Conservation (phyloP, 1,139 yeast species). For the Saccharomyces pastorianus region DNA sequence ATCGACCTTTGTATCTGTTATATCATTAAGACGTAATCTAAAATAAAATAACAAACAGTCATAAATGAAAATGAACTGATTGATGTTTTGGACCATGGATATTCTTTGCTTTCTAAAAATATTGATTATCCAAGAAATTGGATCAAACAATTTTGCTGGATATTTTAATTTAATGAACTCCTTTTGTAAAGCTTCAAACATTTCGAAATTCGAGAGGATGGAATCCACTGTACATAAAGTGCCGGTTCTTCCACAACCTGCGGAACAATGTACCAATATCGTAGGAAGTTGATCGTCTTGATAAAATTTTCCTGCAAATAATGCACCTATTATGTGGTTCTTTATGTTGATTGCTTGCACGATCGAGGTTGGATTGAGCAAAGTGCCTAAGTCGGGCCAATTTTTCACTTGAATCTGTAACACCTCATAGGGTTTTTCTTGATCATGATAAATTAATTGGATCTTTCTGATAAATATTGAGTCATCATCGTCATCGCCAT, state of each 20-base stretch:
- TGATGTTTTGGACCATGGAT: slow-evolving; percentile 76
- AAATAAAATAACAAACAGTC: slow-evolving; percentile 39
- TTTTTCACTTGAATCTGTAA: slow-evolving; percentile 60
- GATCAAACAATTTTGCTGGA: slow-evolving; percentile 34
- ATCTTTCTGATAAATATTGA: slow-evolving; percentile 34
- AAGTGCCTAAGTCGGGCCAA: slow-evolving; percentile 78
- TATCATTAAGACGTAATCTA: slow-evolving; percentile 12
- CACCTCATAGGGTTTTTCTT: slow-evolving; percentile 30
- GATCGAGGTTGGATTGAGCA: slow-evolving; percentile 31
- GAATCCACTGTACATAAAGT: slow-evolving; percentile 70
- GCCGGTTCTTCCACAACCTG: slow-evolving; percentile 90
- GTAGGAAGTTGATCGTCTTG: slow-evolving; percentile 32
- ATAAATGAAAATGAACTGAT: slow-evolving; percentile 69
- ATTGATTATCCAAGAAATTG: slow-evolving; percentile 40
- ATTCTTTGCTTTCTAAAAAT: slow-evolving; percentile 64
- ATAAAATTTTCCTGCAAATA: slow-evolving; percentile 17
- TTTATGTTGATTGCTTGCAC: slow-evolving; percentile 31
- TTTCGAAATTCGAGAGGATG: slow-evolving; percentile 27
- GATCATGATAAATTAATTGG: slow-evolving; percentile 29
- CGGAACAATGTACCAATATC: slow-evolving; percentile 73
- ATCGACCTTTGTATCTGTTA: slow-evolving; percentile 5
- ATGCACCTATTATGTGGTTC: slow-evolving; percentile 17
- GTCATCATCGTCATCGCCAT: background rate
- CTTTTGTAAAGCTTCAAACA: slow-evolving; percentile 12
- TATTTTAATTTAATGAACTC: background rate